Base-by-base conservation (phyloP, 352 stramenopile genomes). In the Phytophthora cryptogea region DNA sequence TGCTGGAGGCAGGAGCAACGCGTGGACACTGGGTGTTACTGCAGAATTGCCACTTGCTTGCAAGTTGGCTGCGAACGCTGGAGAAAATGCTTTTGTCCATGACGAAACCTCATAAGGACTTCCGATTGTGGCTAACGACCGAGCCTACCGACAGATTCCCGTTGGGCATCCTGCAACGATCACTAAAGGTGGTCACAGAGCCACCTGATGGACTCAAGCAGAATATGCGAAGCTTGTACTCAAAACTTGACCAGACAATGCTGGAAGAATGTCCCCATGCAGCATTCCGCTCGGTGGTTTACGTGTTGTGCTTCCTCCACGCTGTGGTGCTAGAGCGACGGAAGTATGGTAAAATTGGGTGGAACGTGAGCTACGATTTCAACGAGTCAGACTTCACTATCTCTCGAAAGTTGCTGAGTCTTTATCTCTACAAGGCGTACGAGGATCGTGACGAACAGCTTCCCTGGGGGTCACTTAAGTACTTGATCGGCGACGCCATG, bases 271-370 rank as follows among this genome's bases (percentile, higher is more conserved):
- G 94, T 55, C 90, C 93, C 1, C 92, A 98, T 54, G 61, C 72
- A 32, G 93, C 92, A 5, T 98, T 98, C 74, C 79, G 80, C 6
- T 90, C 90, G n/a, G 87, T 97, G 9, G 80, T 98, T 3, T 98
- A 98, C 58, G 93, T 98, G 20, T 66, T 98, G n/a, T 97, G 90
- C 40, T 98, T 98, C 64, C 59, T 98, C 32, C 95, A 98, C 53
- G 95, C 95, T 0, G 95, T 98, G 6, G 91, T 98, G 23, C 77
- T 98, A 16, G 95, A 98, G 74, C 81, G 95, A 4, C 79, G 94
- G 36, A 98, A 98, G 67, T 98, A 98, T 54, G 95, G 95, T 47
- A 98, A 98, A 68, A 98, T 98, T 58, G 95, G 95, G 31, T 98
- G 93, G 90, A 98, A 98, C 57, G 94, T 98, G 16, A 93, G 83